Evolutionary conservation across 768 basidiomycete genomes (phyloP).

Genomic region (Obba rivulosa): DNA sequence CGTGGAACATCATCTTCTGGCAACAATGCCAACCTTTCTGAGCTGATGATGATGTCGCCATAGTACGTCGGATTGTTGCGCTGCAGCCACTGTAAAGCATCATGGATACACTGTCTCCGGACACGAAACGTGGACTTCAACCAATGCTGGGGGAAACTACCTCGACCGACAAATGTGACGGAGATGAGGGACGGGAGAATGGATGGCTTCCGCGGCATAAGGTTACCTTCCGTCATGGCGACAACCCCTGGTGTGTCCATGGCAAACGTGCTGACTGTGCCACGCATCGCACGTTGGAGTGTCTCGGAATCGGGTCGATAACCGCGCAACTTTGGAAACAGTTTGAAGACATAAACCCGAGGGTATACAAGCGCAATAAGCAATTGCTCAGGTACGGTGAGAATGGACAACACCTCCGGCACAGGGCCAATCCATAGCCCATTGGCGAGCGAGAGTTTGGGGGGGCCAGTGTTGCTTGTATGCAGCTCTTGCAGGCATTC

Average conservation of each 20-base stretch:
- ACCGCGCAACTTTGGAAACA: constrained; percentile 21
- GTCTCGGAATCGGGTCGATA: background rate
- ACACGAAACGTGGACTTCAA: constrained; percentile 29
- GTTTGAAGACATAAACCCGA: constrained; percentile 29
- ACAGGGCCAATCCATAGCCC: constrained; percentile 33
- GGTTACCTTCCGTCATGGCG: no score
- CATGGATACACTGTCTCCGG: constrained; percentile 18
- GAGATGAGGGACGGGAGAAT: constrained; percentile 20
- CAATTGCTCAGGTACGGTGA: constrained; percentile 35
- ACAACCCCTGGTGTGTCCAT: constrained; percentile 23
- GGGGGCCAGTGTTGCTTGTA: no score
- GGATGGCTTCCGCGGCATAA: no score
- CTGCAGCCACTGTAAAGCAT: constrained; percentile 33
- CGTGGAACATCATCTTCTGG: constrained; percentile 31
- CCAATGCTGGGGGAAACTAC: constrained; percentile 21
- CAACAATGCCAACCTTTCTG: constrained; percentile 14
- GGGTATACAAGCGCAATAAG: constrained; percentile 30
- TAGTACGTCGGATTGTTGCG: constrained; percentile 28
- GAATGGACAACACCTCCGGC: constrained; percentile 20
- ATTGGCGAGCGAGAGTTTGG: constrained; percentile 24
- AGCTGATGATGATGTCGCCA: constrained; percentile 22
- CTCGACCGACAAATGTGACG: constrained; percentile 30
- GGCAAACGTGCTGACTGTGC: constrained; percentile 30
- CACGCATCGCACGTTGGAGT: constrained; percentile 24
- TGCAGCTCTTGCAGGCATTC: no score